Conservation (phyloP, 108 stramenopile species). For the Skeletonema costatum region DNA sequence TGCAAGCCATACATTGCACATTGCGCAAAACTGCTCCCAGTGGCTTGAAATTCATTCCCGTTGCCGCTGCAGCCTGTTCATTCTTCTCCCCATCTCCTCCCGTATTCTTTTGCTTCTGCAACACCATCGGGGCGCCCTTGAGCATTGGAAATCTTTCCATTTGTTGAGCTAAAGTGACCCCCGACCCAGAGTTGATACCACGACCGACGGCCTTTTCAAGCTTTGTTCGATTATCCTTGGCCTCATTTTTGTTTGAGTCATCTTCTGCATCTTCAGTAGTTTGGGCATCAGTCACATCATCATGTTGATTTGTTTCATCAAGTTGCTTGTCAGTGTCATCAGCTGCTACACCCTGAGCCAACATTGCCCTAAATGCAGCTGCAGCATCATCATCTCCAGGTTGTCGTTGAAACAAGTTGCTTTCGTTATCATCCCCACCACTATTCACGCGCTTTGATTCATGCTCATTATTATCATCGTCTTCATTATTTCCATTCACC, state of each 20-base stretch:
- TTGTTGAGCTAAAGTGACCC: slow-evolving; percentile 70
- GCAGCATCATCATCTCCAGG: slow-evolving; percentile 85
- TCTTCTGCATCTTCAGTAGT: background rate
- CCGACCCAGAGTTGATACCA: slow-evolving; percentile 45
- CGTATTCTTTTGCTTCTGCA: slow-evolving; percentile 24
- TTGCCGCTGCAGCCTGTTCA: slow-evolving; percentile 38
- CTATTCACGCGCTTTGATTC: background rate
- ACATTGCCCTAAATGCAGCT: slow-evolving; percentile 80
- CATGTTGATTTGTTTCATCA: background rate
- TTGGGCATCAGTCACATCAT: background rate
- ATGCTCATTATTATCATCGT: background rate
- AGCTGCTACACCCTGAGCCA: slow-evolving; percentile 43
- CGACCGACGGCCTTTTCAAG: slow-evolving; percentile 85
- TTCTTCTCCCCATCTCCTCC: slow-evolving; percentile 25
- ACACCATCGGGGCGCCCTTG: slow-evolving; percentile 78
- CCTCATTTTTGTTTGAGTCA: slow-evolving; percentile 4
- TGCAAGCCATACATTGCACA: slow-evolving; percentile 80
- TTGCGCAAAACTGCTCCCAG: slow-evolving; percentile 78
- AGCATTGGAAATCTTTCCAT: slow-evolving; percentile 82
- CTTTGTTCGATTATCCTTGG: slow-evolving; percentile 36
- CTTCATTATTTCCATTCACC: slow-evolving; percentile 9
- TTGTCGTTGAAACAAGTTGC: slow-evolving; percentile 48
- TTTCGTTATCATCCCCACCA: background rate
- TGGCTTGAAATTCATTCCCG: slow-evolving; percentile 74
- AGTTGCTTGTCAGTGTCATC: background rate